These are phyloP conservation scores for Mitragyna speciosa DNA, from an alignment of 257 asterid genomes.

Conservation along the genomic window DNA sequence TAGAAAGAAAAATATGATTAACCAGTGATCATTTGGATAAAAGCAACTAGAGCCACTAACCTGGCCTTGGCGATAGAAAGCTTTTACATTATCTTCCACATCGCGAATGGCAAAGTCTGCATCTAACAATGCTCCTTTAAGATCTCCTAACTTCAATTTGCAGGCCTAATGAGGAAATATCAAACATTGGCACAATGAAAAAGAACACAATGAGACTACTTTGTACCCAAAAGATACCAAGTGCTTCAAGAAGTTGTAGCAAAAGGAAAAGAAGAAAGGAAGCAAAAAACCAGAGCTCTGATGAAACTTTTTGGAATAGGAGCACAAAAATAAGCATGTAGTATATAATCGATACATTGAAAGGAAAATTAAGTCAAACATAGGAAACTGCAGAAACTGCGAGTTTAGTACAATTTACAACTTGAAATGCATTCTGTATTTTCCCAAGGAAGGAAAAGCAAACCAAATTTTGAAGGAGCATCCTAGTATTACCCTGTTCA, in stretches of 20 bases:
- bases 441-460: neutral
- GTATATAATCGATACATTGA: too few relatives aligned
- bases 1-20: neutral
- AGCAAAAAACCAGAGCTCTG: neutral
- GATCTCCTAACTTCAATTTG: constrained; percentile 44
- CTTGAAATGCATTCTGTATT: neutral
- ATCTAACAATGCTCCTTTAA: constrained; percentile 39
- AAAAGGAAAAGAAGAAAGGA: neutral
- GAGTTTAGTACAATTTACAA: neutral
- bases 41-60: constrained; percentile 18
- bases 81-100: constrained; percentile 37
- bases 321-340: neutral
- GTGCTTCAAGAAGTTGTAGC: too few relatives aligned
- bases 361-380: neutral
- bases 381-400: neutral
- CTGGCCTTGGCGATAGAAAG: constrained; percentile 49
- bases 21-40: neutral
- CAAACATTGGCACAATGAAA: constrained; percentile 2
- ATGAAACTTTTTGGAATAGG: neutral
- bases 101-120: constrained; percentile 41
- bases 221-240: too few relatives aligned
- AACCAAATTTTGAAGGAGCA: neutral
- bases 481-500: neutral
- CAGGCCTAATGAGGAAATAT: constrained; percentile 31
- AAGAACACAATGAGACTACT: neutral